Conservation (phyloP, 208 protist species). For the Leptomonas seymouri region DNA sequence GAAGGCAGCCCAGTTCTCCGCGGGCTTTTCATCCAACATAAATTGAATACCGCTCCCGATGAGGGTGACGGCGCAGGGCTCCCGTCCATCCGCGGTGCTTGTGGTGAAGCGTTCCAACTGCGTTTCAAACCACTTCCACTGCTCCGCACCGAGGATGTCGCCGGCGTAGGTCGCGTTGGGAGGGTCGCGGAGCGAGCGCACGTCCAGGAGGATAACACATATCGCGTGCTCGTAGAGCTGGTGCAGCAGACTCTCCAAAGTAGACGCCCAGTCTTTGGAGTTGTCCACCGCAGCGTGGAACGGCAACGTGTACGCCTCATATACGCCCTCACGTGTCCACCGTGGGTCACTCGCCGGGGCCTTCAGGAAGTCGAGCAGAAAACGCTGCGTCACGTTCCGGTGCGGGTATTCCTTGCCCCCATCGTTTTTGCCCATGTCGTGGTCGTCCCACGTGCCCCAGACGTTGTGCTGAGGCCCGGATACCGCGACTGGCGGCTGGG, state of each 20-base stretch:
- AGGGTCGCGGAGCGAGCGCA: constrained; percentile 75
- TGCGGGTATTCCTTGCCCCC: constrained; percentile 68
- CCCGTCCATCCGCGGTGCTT: constrained; percentile 4
- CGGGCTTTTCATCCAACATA: constrained; percentile 74
- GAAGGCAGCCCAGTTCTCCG: constrained; percentile 81
- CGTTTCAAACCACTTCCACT: constrained; percentile 84
- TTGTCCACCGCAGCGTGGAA: constrained; percentile 41
- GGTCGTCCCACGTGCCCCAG: constrained; percentile 89
- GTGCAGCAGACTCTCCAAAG: constrained; percentile 16
- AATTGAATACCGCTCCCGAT: constrained; percentile 82
- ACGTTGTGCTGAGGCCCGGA: constrained; percentile 24
- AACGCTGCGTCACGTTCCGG: constrained; percentile 57
- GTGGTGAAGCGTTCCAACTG: constrained; percentile 42
- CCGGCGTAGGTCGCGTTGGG: constrained; percentile 49
- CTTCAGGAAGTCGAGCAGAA: constrained; percentile 83
- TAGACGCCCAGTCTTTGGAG: constrained; percentile 17
- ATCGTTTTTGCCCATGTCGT: constrained; percentile 91
- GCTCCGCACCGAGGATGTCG: constrained; percentile 78
- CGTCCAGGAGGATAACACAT: constrained; percentile 82
- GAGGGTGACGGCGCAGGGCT: constrained; percentile 68
- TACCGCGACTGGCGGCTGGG: not conserved
- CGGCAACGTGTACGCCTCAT: constrained; percentile 55
- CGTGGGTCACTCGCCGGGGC: constrained; percentile 42
- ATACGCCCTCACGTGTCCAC: constrained; percentile 67
- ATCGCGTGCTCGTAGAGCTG: constrained; percentile 58